phyloP scores from a whole-genome alignment of 768 basidiomycete genomes.

The Paxillus rubicundulus region DNA sequence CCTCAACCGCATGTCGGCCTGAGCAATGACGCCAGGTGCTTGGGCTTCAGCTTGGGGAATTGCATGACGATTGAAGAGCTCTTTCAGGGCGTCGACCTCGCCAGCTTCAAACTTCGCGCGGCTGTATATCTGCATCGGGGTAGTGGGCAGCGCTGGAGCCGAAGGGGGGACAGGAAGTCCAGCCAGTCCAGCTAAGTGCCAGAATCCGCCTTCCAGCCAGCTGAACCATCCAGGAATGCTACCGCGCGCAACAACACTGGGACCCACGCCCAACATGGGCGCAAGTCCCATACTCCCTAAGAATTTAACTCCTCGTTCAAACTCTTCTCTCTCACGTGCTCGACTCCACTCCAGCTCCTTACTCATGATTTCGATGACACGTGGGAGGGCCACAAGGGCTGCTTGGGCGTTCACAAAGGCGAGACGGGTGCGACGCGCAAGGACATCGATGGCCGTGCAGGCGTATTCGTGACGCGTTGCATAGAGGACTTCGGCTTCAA shows the following conservation, averaged over 20 bases:
- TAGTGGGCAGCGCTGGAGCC: not conserved
- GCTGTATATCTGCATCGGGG: constrained; percentile 35
- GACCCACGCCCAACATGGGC: constrained; percentile 43
- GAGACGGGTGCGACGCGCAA: constrained; percentile 89
- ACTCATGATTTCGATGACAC: constrained; percentile 89
- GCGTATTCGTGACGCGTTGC: constrained; percentile 91
- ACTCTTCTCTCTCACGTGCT: constrained; percentile 56
- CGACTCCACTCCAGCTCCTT: constrained; percentile 78
- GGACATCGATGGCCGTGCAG: constrained; percentile 85
- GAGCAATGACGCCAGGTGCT: constrained; percentile 5
- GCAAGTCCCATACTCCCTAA: constrained; percentile 84
- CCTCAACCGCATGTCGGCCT: constrained; percentile 32
- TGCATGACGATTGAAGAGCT: constrained; percentile 31
- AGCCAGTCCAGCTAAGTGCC: constrained; percentile 24
- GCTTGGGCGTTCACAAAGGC: constrained; percentile 91
- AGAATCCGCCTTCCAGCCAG: constrained; percentile 13
- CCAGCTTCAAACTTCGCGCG: constrained; percentile 55
- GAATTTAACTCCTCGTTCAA: constrained; percentile 58
- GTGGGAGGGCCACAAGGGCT: constrained; percentile 79
- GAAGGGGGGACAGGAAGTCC: not conserved
- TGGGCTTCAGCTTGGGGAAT: constrained; percentile 5
- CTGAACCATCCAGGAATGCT: constrained; percentile 16
- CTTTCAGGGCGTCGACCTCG: constrained; percentile 43
- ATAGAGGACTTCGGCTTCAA: constrained; percentile 92
- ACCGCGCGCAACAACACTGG: constrained; percentile 15